Conservation (phyloP, 2,329 filamentous ascomycete genomes). For the Colletotrichum acutatum region DNA sequence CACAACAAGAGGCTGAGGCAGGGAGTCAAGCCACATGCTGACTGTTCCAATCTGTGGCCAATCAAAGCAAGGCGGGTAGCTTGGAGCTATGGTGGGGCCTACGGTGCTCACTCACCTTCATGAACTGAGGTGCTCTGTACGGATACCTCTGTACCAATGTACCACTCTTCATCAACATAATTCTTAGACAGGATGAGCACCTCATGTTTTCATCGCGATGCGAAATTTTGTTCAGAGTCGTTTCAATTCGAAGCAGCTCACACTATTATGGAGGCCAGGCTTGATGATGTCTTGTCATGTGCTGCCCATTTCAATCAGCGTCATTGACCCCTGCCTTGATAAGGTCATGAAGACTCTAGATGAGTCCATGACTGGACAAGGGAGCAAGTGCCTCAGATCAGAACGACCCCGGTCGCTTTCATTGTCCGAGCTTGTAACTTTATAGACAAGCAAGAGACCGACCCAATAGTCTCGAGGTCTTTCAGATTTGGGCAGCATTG, state of each 20-base stretch:
- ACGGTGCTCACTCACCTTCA: not conserved
- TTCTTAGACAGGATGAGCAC: not conserved
- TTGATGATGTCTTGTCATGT: not conserved
- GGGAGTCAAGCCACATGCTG: constrained; percentile 13
- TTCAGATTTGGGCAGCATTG: not conserved
- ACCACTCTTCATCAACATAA: not conserved
- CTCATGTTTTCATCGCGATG: not conserved
- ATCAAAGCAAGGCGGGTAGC: not conserved
- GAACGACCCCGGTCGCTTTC: not conserved
- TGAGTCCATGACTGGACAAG: constrained; percentile 5
- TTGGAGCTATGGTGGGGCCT: constrained; percentile 17
- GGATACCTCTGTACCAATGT: not conserved
- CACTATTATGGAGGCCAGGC: too few species aligned
- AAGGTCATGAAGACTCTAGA: not conserved
- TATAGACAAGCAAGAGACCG: constrained; percentile 12
- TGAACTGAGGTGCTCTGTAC: not conserved
- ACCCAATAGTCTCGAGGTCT: not conserved
- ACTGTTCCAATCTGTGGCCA: constrained; percentile 12
- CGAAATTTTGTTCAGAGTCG: not conserved
- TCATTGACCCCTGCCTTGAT: not conserved
- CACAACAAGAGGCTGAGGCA: constrained; percentile 19
- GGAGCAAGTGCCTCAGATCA: not conserved
- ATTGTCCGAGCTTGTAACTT: not conserved
- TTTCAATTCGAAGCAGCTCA: not conserved
- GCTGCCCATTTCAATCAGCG: constrained; percentile 3